These are phyloP conservation scores for Rosellinia necatrix DNA, from an alignment of 2,329 filamentous ascomycete species.

Conservation along the genomic window DNA sequence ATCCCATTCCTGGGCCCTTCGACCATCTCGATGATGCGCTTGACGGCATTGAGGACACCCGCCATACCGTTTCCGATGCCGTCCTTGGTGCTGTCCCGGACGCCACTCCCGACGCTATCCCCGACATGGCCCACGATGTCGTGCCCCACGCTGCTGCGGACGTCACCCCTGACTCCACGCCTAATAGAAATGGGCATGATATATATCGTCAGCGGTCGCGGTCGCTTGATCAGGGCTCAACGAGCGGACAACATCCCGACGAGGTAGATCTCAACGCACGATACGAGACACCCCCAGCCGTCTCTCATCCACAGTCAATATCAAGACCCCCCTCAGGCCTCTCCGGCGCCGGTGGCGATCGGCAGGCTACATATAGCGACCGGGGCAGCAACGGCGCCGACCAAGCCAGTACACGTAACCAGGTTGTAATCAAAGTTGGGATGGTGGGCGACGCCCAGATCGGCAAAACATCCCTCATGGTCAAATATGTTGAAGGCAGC, in stretches of 20 bases:
- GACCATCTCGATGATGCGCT: conserved; percentile 55
- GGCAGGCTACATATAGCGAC: conserved; percentile 49
- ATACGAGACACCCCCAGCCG: conserved; percentile 54
- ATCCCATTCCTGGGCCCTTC: conserved; percentile 25
- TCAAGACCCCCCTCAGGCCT: conserved; percentile 62
- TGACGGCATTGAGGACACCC: conserved; percentile 54
- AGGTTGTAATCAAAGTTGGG: conserved; percentile 97
- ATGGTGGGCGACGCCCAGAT: conserved; percentile 99
- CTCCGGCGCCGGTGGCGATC: conserved; percentile 48
- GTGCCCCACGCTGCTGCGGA: neutral
- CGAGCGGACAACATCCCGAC: conserved; percentile 39
- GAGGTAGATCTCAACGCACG: conserved; percentile 49
- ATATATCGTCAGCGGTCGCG: conserved; percentile 51
- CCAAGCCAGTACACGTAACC: conserved; percentile 60
- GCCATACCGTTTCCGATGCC: conserved; percentile 40
- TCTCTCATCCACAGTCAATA: conserved; percentile 46
- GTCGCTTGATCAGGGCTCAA: conserved; percentile 55
- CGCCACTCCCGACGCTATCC: neutral
- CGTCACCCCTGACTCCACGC: neutral
- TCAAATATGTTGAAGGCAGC: conserved; percentile 98
- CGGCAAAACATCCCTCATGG: conserved; percentile 98
- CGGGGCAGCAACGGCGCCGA: conserved; percentile 48
- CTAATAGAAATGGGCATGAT: conserved; percentile 30
- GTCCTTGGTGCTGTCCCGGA: neutral
- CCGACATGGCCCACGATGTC: conserved; percentile 35